Evolutionary conservation across 1,284 basidiomycete species (phyloP), one percentile per base, ranked within the genome.

Genomic region (Tilletia indica): DNA sequence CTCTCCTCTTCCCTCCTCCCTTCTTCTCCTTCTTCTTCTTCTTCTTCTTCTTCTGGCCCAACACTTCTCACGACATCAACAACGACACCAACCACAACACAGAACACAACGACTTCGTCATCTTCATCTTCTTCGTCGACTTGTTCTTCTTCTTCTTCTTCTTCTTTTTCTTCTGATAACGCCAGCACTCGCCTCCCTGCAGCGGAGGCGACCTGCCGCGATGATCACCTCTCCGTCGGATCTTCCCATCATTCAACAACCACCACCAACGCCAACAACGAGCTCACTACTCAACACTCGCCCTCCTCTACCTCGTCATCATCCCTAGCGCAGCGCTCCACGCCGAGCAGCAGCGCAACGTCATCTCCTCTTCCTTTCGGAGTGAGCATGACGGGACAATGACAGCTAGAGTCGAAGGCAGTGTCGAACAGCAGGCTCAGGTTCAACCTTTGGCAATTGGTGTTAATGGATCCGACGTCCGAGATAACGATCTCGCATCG

Each of bases 111-210:
- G 73, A 75, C 72, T 31, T 31, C 25, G 25, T 31, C 25, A 31
- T 31, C 25, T 0, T 31, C 31, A 21, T 38, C 16, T 31, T 31
- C 25, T 31, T 31, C 25, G 25, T 31, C 25, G 25, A 31, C 25
- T 31, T 31, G 25, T 31, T 31, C 25, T 31, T 31, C 25, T 31
- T 31, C 25, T 31, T 31, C 25, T 31, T 31, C 47, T 14, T 12
- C 70, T 19, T 19, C 39, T 38, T 34, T 34, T 58, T n/a, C 19
- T 8, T 38, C 25, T 34, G 42, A 42, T 68, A 72, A 16, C 49
- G 34, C 42, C 67, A 63, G 74, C 78, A 78, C 79, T 82, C 73
- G 80, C 78, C 81, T 82, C 77, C 81, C 81, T 74, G 81, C 81
- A 82, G 81, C 75, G 81, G 77, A 82, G 81, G 80, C 77, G 78